A percentile compares a stretch with the other conserved stretches of the same genome.
Conservation (phyloP, 352 stramenopile genomes). For the Globisporangium viniferum region DNA sequence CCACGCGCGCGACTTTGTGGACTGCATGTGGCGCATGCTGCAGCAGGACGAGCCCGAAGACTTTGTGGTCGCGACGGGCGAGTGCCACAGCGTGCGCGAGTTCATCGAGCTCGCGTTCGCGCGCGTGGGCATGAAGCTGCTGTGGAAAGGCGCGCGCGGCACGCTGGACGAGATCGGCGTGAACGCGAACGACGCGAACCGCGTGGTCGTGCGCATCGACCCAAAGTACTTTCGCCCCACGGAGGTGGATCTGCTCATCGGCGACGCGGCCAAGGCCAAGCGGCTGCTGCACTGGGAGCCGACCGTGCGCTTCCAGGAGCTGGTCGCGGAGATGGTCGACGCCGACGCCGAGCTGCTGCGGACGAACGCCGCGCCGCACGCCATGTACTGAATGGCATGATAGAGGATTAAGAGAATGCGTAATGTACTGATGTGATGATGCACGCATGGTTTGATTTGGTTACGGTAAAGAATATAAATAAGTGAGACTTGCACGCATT, state of each 20-base stretch:
- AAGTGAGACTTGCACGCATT: conserved; percentile 7
- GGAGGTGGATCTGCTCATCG: conserved; percentile 97
- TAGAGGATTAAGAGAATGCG: not conserved
- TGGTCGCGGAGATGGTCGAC: conserved; percentile 97
- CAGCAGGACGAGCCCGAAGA: conserved; percentile 78
- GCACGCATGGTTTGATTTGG: not conserved
- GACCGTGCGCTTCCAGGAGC: conserved; percentile 88
- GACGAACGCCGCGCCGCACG: conserved; percentile 5
- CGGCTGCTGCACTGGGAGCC: conserved; percentile 90
- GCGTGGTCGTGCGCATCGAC: conserved; percentile 94
- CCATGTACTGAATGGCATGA: conserved; percentile 5
- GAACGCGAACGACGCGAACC: conserved; percentile 79
- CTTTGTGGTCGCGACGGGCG: conserved; percentile 91
- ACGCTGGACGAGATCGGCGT: conserved; percentile 94
- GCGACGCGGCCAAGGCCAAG: conserved; percentile 93
- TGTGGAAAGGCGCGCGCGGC: conserved; percentile 89
- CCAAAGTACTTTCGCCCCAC: conserved; percentile 97
- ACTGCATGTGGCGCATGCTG: conserved; percentile 99
- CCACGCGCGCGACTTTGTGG: conserved; percentile 97
- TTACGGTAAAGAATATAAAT: conserved; percentile 12
- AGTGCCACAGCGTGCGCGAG: conserved; percentile 97
- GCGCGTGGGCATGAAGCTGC: conserved; percentile 85
- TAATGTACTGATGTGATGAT: not conserved
- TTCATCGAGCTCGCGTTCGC: conserved; percentile 97
- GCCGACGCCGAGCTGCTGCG: conserved; percentile 54